These are phyloP conservation scores for Pholiota adiposa DNA, from an alignment of 1,284 basidiomycete genomes.

Conservation along the genomic window DNA sequence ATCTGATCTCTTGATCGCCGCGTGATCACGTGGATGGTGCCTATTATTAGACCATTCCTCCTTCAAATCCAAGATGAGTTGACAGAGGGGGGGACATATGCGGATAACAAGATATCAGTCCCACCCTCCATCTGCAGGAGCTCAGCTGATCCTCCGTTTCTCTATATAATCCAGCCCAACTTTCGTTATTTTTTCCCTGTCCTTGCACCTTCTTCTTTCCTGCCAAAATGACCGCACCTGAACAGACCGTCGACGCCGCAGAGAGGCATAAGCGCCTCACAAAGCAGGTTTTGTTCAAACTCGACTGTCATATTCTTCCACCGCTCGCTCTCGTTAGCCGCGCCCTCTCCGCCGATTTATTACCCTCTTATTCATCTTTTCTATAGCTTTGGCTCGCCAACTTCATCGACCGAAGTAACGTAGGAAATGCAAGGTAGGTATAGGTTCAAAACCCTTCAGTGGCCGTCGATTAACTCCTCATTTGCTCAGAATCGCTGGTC, in stretches of 20 bases:
- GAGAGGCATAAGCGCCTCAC: constrained; percentile 37
- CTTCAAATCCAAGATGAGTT: constrained; percentile 1
- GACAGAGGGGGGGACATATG: constrained; percentile 3
- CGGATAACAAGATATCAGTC: constrained; percentile 5
- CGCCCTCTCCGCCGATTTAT: background rate
- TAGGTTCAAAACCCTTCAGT: background rate
- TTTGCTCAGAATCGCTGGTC: constrained; percentile 54
- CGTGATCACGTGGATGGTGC: constrained; percentile 13
- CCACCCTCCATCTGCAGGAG: background rate
- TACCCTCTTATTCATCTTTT: background rate
- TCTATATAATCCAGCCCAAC: constrained; percentile 9
- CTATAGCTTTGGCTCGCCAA: constrained; percentile 62
- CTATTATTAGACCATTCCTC: background rate
- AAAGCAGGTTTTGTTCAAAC: constrained; percentile 55
- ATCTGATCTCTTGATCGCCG: constrained; percentile 7
- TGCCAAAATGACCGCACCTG: background rate
- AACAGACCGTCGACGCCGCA: constrained; percentile 1
- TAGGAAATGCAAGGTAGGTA: constrained; percentile 41
- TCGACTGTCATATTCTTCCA: constrained; percentile 59
- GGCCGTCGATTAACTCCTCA: too few relatives aligned
- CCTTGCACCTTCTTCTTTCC: constrained; percentile 1
- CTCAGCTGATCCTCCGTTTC: constrained; percentile 3
- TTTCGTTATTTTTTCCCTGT: background rate
- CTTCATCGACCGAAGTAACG: constrained; percentile 64
- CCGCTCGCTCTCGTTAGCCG: constrained; percentile 51